phyloP scores from a whole-genome alignment of 306 rosid genomes.

The Crataegus laevigata region DNA sequence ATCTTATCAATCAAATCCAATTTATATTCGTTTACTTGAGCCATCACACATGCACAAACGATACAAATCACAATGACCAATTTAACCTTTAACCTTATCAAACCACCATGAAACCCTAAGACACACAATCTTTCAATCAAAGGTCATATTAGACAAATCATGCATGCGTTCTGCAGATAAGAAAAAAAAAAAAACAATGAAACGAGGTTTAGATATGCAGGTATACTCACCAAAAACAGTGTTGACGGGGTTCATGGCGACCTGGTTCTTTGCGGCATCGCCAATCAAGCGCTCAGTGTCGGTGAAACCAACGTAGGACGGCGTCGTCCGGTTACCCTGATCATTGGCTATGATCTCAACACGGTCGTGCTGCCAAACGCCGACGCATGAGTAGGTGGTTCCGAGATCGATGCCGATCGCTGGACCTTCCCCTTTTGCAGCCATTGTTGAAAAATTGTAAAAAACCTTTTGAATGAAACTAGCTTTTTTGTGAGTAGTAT shows the following conservation, averaged over 20 bases:
- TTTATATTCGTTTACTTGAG: no score
- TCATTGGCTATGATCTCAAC: slow-evolving; percentile 33
- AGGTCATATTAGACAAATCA: no score
- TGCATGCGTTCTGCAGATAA: no score
- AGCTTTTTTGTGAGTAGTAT: not conserved
- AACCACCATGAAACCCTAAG: no score
- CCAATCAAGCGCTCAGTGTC: slow-evolving; percentile 30
- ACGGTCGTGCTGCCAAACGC: slow-evolving; percentile 32
- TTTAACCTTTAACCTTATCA: not conserved
- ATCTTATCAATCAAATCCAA: not conserved
- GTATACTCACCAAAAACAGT: slow-evolving; percentile 29
- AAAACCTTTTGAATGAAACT: not conserved
- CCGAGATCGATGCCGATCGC: slow-evolving; percentile 34
- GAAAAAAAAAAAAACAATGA: no score
- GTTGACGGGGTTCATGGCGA: slow-evolving; percentile 37
- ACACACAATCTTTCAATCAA: not conserved
- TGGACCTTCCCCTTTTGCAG: slow-evolving; percentile 25
- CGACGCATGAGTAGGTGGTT: slow-evolving; percentile 32
- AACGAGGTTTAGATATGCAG: not conserved
- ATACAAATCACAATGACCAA: not conserved
- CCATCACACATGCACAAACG: no score
- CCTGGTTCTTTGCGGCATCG: slow-evolving; percentile 33
- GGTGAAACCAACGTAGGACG: slow-evolving; percentile 34
- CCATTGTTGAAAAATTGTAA: slow-evolving; percentile 7
- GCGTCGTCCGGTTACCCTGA: slow-evolving; percentile 38